Conservation (phyloP, 495 filamentous ascomycete species). For the Aspergillus diversus region DNA sequence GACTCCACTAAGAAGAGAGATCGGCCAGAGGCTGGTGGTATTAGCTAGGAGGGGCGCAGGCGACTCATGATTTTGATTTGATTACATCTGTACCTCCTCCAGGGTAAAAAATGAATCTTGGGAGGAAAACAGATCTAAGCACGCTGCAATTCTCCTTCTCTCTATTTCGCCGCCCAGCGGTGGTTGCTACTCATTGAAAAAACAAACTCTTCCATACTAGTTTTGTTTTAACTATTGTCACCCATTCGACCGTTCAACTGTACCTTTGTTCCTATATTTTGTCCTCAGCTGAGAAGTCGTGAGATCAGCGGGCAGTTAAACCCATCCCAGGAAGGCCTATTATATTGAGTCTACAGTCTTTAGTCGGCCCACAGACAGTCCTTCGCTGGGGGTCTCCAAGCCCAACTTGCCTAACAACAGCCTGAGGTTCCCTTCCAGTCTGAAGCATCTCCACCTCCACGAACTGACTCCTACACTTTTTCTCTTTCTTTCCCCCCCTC, state of each 20-base stretch:
- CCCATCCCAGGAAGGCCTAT: conserved; percentile 6
- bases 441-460: conserved; percentile 23
- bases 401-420: conserved; percentile 15
- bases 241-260: background rate
- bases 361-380: conserved; percentile 18
- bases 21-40: conserved; percentile 17
- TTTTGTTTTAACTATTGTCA: background rate
- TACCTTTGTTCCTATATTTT: background rate
- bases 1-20: conserved; percentile 14
- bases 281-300: conserved; percentile 11
- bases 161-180: background rate
- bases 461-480: conserved; percentile 11
- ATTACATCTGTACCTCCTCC: background rate
- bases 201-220: background rate
- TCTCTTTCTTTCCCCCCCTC: conserved; percentile 12
- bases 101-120: conserved; percentile 1
- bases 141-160: background rate
- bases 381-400: conserved; percentile 15
- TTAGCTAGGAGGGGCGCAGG: conserved; percentile 15
- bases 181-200: background rate
- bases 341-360: conserved; percentile 10
- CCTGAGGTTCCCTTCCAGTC: conserved; percentile 16
- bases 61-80: conserved; percentile 11
- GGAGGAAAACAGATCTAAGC: conserved; percentile 1
- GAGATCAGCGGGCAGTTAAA: conserved; percentile 17